Percentiles rank a stretch among this genome's conserved stretches.
Conservation (phyloP, 2,329 filamentous ascomycete genomes). For the Trichophyton rubrum region DNA sequence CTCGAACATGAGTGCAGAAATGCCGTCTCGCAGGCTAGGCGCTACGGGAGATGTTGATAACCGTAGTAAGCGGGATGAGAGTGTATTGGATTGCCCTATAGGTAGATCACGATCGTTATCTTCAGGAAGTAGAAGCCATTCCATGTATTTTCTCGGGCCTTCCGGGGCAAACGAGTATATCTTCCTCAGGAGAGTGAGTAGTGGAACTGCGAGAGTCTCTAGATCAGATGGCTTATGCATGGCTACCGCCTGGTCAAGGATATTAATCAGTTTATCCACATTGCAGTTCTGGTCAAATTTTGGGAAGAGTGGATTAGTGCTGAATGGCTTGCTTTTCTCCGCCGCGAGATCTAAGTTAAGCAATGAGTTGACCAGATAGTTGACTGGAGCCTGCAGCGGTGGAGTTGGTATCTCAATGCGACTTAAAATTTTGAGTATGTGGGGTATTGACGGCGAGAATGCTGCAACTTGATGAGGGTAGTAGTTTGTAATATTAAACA, state of each 20-base stretch:
- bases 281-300: constrained; percentile 47
- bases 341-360: constrained; percentile 61
- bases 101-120: constrained; percentile 63
- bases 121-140: constrained; percentile 58
- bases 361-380: constrained; percentile 64
- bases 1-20: constrained; percentile 73
- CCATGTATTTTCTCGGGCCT: constrained; percentile 50
- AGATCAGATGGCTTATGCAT: constrained; percentile 56
- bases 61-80: constrained; percentile 64
- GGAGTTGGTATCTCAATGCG: constrained; percentile 48
- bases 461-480: constrained; percentile 48
- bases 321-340: constrained; percentile 36
- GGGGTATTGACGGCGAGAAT: constrained; percentile 57
- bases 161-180: constrained; percentile 59
- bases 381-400: constrained; percentile 61
- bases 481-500: constrained; percentile 78
- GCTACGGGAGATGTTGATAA: constrained; percentile 63
- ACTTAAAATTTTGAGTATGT: constrained; percentile 57
- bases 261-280: constrained; percentile 52
- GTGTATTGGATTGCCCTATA: constrained; percentile 59
- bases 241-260: constrained; percentile 55
- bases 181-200: constrained; percentile 60
- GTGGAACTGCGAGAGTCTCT: constrained; percentile 56
- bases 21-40: constrained; percentile 58
- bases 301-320: constrained; percentile 52